phyloP scores from a whole-genome alignment of 148 eudicot species.

The Chenopodium berlandieri region DNA sequence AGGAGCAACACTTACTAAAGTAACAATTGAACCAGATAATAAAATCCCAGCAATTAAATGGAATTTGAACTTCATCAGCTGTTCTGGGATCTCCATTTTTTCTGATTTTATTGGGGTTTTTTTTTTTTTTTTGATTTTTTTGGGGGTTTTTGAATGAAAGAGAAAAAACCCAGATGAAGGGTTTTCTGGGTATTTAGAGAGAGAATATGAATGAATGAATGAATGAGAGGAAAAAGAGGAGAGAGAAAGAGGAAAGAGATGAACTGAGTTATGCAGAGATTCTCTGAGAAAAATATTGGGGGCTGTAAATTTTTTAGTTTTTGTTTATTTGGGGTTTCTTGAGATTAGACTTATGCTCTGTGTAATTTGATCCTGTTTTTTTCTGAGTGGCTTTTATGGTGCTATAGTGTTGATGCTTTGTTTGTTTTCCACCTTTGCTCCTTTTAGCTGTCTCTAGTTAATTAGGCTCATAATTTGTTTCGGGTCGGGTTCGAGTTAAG shows the following conservation, averaged over 20 bases:
- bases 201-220: slow-evolving; percentile 7
- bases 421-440: neutral
- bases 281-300: slow-evolving; percentile 35
- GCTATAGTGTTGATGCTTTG: neutral
- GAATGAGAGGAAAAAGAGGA: slow-evolving; percentile 18
- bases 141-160: neutral
- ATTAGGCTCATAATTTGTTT: no score
- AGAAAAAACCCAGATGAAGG: slow-evolving; percentile 5
- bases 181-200: neutral
- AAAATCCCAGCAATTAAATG: slow-evolving; percentile 36
- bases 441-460: neutral
- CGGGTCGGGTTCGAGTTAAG: no score
- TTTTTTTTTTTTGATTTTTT: neutral
- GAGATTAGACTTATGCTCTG: neutral
- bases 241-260: slow-evolving; percentile 17
- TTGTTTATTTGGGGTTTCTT: neutral
- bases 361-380: slow-evolving; percentile 3
- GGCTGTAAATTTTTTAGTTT: slow-evolving; percentile 9
- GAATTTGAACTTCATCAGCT: slow-evolving; percentile 46
- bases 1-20: slow-evolving; percentile 41
- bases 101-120: neutral
- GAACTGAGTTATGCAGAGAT: slow-evolving; percentile 39
- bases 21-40: slow-evolving; percentile 23
- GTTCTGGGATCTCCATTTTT: slow-evolving; percentile 63
- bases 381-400: neutral